These are phyloP conservation scores for Nephelium lappaceum DNA, from an alignment of 345 rosid species.

Conservation along the genomic window DNA sequence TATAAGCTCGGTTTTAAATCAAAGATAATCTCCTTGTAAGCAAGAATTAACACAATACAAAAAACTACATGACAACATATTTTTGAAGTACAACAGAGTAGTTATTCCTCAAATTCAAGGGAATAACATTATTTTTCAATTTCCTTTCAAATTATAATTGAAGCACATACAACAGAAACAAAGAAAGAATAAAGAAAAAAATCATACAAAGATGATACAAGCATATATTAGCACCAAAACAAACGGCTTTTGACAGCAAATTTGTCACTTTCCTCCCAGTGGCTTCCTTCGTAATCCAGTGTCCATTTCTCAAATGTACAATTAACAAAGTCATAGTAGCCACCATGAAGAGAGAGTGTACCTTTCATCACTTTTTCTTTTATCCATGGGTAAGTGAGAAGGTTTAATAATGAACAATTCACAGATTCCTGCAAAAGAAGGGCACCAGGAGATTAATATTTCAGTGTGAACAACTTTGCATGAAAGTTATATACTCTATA, in stretches of 20 bases:
- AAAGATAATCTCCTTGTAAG: neutral
- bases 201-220: neutral
- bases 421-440: constrained; percentile 62
- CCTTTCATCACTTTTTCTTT: constrained; percentile 75
- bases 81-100: neutral
- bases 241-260: constrained; percentile 56
- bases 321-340: constrained; percentile 80
- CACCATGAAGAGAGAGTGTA: constrained; percentile 72
- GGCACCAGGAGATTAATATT: neutral
- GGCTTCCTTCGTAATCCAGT: constrained; percentile 59
- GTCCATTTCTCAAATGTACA: constrained; percentile 98
- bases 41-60: neutral
- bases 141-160: neutral
- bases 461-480: too few species aligned
- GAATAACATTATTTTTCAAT: constrained; percentile 25
- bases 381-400: constrained; percentile 93
- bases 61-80: neutral
- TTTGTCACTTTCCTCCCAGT: constrained; percentile 33
- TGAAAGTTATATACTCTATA: too few species aligned
- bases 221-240: constrained; percentile 55
- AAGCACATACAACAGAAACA: constrained; percentile 10
- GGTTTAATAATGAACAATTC: constrained; percentile 65
- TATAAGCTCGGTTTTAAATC: neutral
- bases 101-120: constrained; percentile 17
- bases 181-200: neutral